Percentiles rank a stretch among this genome's conserved stretches.
These are phyloP conservation scores for Globisporangium middletonii DNA, from an alignment of 352 stramenopile species.

Conservation along the genomic window DNA sequence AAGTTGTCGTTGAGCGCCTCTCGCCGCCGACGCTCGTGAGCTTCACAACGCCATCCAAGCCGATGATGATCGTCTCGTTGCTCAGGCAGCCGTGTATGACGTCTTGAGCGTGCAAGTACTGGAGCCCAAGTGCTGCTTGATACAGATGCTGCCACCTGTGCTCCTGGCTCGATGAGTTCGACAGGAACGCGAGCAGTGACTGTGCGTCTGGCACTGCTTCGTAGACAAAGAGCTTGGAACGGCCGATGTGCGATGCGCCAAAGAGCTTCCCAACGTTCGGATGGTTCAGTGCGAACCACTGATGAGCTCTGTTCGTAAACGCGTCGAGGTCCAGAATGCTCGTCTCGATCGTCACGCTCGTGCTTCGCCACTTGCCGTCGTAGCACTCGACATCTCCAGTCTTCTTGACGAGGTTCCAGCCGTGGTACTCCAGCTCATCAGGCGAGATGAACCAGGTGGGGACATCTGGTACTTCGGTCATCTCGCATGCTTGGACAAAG, in stretches of 20 bases:
- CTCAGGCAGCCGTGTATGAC: constrained; percentile 15
- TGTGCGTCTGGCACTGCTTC: neutral
- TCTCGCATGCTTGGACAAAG: neutral
- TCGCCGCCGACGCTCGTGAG: neutral
- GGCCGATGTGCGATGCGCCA: neutral
- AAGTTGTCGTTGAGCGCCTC: neutral
- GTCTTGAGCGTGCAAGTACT: constrained; percentile 19
- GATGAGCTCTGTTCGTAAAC: too few species aligned
- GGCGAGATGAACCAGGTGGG: constrained; percentile 1
- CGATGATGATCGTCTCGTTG: constrained; percentile 9
- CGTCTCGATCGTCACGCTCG: neutral
- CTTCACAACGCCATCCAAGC: too few species aligned
- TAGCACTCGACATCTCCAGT: too few species aligned
- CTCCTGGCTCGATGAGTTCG: too few species aligned
- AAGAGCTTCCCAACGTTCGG: neutral
- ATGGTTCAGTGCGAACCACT: too few species aligned
- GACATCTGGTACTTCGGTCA: neutral
- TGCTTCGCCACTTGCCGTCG: too few species aligned
- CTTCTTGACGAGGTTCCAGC: too few species aligned
- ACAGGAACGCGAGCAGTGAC: too few species aligned
- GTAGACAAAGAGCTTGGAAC: neutral
- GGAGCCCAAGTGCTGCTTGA: constrained; percentile 18
- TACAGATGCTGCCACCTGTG: constrained; percentile 14
- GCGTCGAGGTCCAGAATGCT: too few species aligned
- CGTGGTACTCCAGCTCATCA: too few species aligned